Conservation (phyloP, 148 eudicot species). For the Rhododendron simsii region DNA sequence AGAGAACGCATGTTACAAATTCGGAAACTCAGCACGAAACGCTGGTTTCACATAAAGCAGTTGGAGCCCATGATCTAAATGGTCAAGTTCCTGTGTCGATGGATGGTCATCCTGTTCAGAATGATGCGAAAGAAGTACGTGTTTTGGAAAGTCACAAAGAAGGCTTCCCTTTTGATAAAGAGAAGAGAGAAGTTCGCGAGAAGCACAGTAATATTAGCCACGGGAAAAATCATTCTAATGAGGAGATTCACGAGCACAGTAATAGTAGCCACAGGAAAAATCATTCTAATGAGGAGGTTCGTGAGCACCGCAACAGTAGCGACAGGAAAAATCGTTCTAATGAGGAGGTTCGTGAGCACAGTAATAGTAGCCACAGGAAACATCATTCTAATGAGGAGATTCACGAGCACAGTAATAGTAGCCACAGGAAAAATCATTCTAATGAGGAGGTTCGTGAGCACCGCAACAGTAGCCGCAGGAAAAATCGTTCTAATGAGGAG, state of each 20-base stretch:
- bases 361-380: too few relatives aligned
- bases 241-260: not conserved
- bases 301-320: too few relatives aligned
- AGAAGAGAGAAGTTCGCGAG: not conserved
- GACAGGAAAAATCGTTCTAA: not conserved
- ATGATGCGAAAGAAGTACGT: conserved; percentile 12
- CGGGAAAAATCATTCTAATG: not conserved
- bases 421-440: not conserved
- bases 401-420: conserved; percentile 3
- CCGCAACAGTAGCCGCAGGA: not conserved
- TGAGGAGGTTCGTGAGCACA: not conserved
- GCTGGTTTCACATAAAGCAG: conserved; percentile 4
- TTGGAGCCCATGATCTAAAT: conserved; percentile 11
- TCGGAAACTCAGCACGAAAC: conserved; percentile 13
- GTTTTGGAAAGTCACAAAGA: conserved; percentile 20
- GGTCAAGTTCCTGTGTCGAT: conserved; percentile 12
- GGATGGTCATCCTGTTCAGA: conserved; percentile 13
- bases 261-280: not conserved
- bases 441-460: not conserved
- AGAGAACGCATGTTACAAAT: not conserved
- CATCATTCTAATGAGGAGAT: conserved; percentile 2
- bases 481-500: not conserved
- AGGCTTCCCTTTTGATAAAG: conserved; percentile 12
- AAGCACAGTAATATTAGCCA: conserved; percentile 3
- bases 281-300: not conserved